Base-by-base conservation (phyloP, 495 filamentous ascomycete genomes). In the Aspergillus nanangensis region DNA sequence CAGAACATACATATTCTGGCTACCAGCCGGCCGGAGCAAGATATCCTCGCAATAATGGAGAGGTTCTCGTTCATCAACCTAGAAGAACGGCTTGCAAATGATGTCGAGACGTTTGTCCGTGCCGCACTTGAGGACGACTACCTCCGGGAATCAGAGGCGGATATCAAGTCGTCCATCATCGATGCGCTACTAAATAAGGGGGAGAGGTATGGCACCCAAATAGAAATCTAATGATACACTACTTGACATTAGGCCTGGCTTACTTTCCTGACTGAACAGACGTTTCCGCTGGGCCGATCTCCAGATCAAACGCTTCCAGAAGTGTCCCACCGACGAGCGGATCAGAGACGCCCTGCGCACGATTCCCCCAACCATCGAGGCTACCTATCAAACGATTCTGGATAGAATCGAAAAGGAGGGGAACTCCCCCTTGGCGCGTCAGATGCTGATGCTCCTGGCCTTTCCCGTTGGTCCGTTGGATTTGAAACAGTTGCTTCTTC, bases 281-380 rank as follows among this genome's bases (percentile, higher is more conserved):
- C 49, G 49, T 8, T 52, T 52, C 27, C 49, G 38, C 23, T 52
- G 49, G 49, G 44, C 44, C 25, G 49, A 52, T 22, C 27, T 52
- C 11, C 49, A 52, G 25, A 52, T 52, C 15, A 38, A 42, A n/a
- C 38, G 38, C 5, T 39, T 52, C 14, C 31, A 42, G 19, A 5
- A 20, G 14, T 52, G 29, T 17, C 18, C 2, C 1, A 41, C 10
- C 0, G 37, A 46, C 13, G 14, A 13, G 4, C 15, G 23, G 10
- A 38, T 52, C 14, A 4, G 34, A 14, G 20, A 47, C 15, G 37
- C 31, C 2, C 44, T 47, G 8, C 4, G 23, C 0, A 38, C 49
- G 11, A 43, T 47, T 38, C 49, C 49, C 4, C 8, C 11, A 10
- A 38, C 29, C 2, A 32, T 47, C 2, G 31, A 47, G 15, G 38